Conservation (phyloP, 306 rosid genomes). For the Cicer judaicum region DNA sequence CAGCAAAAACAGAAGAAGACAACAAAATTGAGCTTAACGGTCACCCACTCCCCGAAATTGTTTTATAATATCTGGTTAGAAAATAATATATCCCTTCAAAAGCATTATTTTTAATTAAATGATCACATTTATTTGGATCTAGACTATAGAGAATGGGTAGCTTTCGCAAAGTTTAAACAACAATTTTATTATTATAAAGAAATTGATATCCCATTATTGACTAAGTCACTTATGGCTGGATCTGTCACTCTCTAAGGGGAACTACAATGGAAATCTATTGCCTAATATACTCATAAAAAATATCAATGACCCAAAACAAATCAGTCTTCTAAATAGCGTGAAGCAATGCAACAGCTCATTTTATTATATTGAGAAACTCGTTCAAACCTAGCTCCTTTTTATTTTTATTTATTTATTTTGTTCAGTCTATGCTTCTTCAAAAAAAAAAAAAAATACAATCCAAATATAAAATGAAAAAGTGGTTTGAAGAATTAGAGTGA, state of each 20-base stretch:
- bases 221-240: conserved; percentile 46
- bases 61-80: too few relatives aligned
- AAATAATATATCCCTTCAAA: conserved; percentile 4
- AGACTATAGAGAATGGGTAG: conserved; percentile 32
- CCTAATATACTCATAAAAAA: conserved; percentile 48
- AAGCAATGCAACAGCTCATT: conserved; percentile 60
- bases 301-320: conserved; percentile 38
- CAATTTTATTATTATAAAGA: conserved; percentile 6
- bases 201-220: conserved; percentile 45
- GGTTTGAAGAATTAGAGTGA: too few relatives aligned
- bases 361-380: conserved; percentile 28
- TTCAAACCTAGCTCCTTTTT: background rate
- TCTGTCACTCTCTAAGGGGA: conserved; percentile 41
- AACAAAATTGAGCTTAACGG: too few relatives aligned
- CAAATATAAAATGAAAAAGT: background rate
- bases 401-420: background rate
- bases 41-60: too few relatives aligned
- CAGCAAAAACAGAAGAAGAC: too few relatives aligned
- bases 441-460: conserved; percentile 13
- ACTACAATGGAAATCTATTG: conserved; percentile 43
- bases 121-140: conserved; percentile 36
- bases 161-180: conserved; percentile 12
- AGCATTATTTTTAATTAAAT: background rate
- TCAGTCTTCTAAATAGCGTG: conserved; percentile 61
- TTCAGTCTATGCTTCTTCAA: conserved; percentile 17